A percentile compares a stretch with the other conserved stretches of the same genome.
Conservation (phyloP, 257 asterid genomes). For the Plantago major region DNA sequence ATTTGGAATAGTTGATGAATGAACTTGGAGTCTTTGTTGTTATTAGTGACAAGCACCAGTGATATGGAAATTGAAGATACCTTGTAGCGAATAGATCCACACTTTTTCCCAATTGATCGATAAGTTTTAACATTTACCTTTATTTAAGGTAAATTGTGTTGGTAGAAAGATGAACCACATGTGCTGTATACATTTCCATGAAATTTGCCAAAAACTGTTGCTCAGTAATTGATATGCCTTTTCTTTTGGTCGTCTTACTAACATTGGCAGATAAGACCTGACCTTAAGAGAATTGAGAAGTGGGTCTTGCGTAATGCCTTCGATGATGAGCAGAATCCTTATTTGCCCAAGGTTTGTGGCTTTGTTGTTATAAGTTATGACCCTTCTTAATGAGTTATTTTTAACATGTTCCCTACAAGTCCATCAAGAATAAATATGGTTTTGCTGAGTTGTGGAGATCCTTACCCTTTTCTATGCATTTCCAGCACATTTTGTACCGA, state of each 20-base stretch:
- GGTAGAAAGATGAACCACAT: no score
- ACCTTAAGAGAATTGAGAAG: constrained; percentile 92
- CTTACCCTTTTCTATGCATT: constrained; percentile 19
- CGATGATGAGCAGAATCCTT: constrained; percentile 85
- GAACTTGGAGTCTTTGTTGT: no score
- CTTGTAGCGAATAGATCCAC: no score
- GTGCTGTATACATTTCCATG: no score
- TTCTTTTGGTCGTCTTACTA: constrained; percentile 10
- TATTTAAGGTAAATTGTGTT: no score
- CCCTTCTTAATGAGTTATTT: background rate
- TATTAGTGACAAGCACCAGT: no score
- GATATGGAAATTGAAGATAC: no score
- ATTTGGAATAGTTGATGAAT: no score
- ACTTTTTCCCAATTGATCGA: no score
- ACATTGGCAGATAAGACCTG: constrained; percentile 61
- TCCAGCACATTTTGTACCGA: constrained; percentile 88
- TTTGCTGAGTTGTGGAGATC: constrained; percentile 5
- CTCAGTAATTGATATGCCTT: background rate
- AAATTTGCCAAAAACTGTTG: no score
- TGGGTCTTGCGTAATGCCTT: constrained; percentile 92
- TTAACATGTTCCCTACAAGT: background rate
- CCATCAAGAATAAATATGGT: constrained; percentile 1
- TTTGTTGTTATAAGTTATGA: constrained; percentile 1
- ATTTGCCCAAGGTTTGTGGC: constrained; percentile 79
- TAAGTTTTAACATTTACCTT: no score